phyloP scores from a whole-genome alignment of 257 asterid genomes.

The Solanum pennellii region DNA sequence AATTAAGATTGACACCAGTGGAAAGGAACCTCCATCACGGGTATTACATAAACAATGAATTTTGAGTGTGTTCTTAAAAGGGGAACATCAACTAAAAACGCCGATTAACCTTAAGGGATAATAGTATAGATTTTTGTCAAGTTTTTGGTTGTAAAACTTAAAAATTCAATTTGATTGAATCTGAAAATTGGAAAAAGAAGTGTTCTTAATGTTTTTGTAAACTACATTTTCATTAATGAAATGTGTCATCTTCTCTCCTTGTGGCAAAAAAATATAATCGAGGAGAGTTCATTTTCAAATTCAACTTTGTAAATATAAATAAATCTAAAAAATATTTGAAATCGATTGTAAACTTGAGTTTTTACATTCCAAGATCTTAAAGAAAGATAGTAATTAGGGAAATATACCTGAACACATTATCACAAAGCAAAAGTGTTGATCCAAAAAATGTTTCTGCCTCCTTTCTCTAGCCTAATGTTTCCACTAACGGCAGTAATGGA shows the following conservation, averaged over 20 bases:
- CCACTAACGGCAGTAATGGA: background rate
- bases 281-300: no score
- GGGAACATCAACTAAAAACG: background rate
- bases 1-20: no score
- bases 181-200: background rate
- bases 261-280: no score
- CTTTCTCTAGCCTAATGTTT: background rate
- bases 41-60: no score
- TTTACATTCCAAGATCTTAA: background rate
- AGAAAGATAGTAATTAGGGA: background rate
- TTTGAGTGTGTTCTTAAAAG: no score
- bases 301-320: no score
- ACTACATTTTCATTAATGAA: no score
- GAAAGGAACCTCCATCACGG: no score
- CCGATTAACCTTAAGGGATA: background rate
- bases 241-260: background rate
- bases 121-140: background rate
- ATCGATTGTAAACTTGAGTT: background rate
- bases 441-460: background rate
- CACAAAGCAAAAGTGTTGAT: no score
- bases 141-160: no score
- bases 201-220: background rate
- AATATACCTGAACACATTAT: background rate
- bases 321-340: background rate
- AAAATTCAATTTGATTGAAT: no score